Percentiles rank a stretch among this genome's conserved stretches.
Evolutionary conservation across 106 monocot genomes (phyloP).

Genomic region (Acorus gramineus): DNA sequence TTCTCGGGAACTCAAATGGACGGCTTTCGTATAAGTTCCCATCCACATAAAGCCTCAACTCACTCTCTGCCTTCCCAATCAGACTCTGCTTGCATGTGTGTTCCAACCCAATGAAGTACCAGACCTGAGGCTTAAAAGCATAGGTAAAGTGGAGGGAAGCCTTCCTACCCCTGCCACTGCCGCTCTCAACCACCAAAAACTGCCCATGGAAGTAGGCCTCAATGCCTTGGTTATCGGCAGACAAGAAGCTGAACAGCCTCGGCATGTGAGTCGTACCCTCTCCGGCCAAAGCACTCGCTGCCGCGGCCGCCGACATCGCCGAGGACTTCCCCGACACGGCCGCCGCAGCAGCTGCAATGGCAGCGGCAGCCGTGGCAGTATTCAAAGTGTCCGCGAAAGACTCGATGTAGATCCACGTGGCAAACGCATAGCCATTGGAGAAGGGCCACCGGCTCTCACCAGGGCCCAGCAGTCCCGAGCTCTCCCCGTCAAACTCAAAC

Average conservation of each 20-base stretch:
- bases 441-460: slow-evolving; percentile 95
- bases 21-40: slow-evolving; percentile 80
- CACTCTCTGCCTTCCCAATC: slow-evolving; percentile 82
- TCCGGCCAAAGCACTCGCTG: slow-evolving; percentile 81
- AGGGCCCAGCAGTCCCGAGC: slow-evolving; percentile 82
- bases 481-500: slow-evolving; percentile 95
- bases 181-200: slow-evolving; percentile 83
- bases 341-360: slow-evolving; percentile 70
- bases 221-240: slow-evolving; percentile 74
- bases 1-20: slow-evolving; percentile 73
- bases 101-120: slow-evolving; percentile 94
- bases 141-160: slow-evolving; percentile 74
- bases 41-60: slow-evolving; percentile 81
- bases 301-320: slow-evolving; percentile 86
- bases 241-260: slow-evolving; percentile 85
- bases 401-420: slow-evolving; percentile 91
- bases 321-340: slow-evolving; percentile 75
- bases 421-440: slow-evolving; percentile 84
- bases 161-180: slow-evolving; percentile 79
- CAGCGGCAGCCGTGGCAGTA: slow-evolving; percentile 89
- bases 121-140: slow-evolving; percentile 71
- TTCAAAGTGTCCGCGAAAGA: slow-evolving; percentile 82
- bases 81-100: slow-evolving; percentile 77
- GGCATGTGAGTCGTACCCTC: slow-evolving; percentile 87
- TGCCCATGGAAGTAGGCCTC: slow-evolving; percentile 98